Evolutionary conservation across 1,139 yeast genomes (phyloP).

Genomic region (Starmera stellimalicola): DNA sequence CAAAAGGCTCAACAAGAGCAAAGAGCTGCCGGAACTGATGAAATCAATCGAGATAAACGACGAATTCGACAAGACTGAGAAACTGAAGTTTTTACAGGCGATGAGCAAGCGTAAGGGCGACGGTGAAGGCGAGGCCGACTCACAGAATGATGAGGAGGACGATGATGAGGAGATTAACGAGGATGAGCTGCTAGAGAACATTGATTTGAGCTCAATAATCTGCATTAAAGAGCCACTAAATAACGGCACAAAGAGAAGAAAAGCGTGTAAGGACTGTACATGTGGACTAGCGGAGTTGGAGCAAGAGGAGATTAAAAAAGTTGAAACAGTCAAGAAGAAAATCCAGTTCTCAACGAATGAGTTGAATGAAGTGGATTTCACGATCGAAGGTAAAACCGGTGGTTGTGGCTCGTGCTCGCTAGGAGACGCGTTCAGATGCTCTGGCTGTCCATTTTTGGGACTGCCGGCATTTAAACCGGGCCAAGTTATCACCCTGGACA

Average conservation of each 20-base stretch:
- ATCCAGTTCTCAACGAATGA: conserved; percentile 60
- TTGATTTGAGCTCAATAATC: conserved; percentile 15
- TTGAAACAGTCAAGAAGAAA: conserved; percentile 24
- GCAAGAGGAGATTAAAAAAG: conserved; percentile 37
- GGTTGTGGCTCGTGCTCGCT: conserved; percentile 96
- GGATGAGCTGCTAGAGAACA: conserved; percentile 28
- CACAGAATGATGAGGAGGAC: conserved; percentile 8
- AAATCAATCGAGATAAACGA: not conserved
- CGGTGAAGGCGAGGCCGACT: conserved; percentile 9
- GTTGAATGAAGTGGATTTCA: conserved; percentile 82
- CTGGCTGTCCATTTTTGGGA: conserved; percentile 95
- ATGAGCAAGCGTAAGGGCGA: too few relatives aligned
- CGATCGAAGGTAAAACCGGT: conserved; percentile 87
- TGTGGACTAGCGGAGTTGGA: conserved; percentile 88
- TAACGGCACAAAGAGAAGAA: conserved; percentile 59
- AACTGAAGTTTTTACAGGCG: conserved; percentile 8
- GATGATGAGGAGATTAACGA: conserved; percentile 35
- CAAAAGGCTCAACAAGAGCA: conserved; percentile 11
- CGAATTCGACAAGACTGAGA: conserved; percentile 11
- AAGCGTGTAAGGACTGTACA: conserved; percentile 95
- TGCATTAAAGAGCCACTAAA: conserved; percentile 22
- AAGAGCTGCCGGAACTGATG: conserved; percentile 21
- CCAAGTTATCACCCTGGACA: conserved; percentile 40
- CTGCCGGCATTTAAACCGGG: conserved; percentile 98
- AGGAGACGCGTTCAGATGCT: conserved; percentile 97